phyloP scores from a whole-genome alignment of 352 stramenopile species.

The Pythium biforme region DNA sequence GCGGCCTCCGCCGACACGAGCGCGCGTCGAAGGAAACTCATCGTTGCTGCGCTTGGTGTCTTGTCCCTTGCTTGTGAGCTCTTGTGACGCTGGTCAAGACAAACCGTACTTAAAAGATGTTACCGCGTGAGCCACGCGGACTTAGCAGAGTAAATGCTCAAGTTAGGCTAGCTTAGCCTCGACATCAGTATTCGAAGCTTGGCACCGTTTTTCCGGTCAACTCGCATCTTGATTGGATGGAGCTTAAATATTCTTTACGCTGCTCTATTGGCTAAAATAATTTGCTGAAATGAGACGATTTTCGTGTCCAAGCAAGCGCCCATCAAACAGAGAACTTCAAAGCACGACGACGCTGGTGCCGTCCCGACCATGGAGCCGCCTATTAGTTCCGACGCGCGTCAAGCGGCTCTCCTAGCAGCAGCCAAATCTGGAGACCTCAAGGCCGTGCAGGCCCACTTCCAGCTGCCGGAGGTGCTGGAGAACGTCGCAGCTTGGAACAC shows the following conservation, averaged over 20 bases:
- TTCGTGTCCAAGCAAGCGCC: no score
- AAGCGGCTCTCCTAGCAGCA: slow-evolving; percentile 1
- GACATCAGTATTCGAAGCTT: no score
- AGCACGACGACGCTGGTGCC: no score
- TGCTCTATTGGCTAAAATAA: no score
- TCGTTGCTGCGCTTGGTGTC: slow-evolving; percentile 21
- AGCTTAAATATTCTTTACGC: no score
- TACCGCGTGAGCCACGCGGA: background rate
- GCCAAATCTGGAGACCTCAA: slow-evolving; percentile 11
- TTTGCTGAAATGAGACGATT: no score
- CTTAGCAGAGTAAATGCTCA: background rate
- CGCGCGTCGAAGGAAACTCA: slow-evolving; percentile 73
- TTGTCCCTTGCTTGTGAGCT: background rate
- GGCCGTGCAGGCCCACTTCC: slow-evolving; percentile 8
- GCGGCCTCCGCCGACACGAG: slow-evolving; percentile 73
- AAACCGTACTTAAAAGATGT: background rate
- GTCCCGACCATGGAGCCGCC: no score
- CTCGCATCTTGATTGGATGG: background rate
- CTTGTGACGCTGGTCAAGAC: slow-evolving; percentile 15
- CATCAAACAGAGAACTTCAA: no score
- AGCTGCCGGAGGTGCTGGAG: background rate
- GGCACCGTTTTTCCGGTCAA: no score
- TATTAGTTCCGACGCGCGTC: background rate
- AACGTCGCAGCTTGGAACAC: slow-evolving; percentile 3
- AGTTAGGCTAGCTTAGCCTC: background rate